Conservation (phyloP, 306 rosid species). For the Senna tora region DNA sequence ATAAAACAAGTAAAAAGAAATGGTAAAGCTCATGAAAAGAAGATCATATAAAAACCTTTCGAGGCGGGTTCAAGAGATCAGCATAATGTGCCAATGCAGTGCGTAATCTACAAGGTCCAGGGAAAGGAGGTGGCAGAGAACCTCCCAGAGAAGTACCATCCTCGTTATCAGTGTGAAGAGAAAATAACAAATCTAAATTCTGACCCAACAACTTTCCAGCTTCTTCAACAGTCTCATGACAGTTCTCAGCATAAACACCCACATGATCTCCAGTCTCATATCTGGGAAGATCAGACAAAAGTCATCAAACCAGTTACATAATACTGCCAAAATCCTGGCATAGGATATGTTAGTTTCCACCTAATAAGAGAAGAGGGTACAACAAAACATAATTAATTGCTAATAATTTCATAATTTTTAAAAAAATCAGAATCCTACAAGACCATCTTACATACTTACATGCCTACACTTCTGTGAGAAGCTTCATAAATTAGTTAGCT, state of each 20-base stretch:
- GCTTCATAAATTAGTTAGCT: neutral
- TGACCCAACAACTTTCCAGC: constrained; percentile 78
- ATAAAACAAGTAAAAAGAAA: neutral
- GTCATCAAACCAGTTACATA: constrained; percentile 6
- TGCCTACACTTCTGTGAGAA: neutral
- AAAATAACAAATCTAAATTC: constrained; percentile 69
- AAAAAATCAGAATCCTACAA: neutral
- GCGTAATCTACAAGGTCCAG: constrained; percentile 72
- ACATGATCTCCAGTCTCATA: constrained; percentile 99
- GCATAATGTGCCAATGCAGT: constrained; percentile 62
- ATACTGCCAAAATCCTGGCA: neutral
- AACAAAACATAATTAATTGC: neutral
- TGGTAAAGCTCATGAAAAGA: neutral
- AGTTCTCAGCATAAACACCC: constrained; percentile 89
- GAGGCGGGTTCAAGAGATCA: constrained; percentile 68
- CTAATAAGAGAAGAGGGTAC: neutral
- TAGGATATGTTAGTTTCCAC: constrained; percentile 10
- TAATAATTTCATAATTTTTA: neutral
- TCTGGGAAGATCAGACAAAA: constrained; percentile 49
- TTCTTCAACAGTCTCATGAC: constrained; percentile 79
- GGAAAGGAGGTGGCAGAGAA: constrained; percentile 87
- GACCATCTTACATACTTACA: neutral
- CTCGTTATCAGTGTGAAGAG: constrained; percentile 77
- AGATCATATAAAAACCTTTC: constrained; percentile 50
- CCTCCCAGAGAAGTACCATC: constrained; percentile 90